These are phyloP conservation scores for Papiliotrema flavescens DNA, from an alignment of 1,284 basidiomycete genomes.

Conservation along the genomic window DNA sequence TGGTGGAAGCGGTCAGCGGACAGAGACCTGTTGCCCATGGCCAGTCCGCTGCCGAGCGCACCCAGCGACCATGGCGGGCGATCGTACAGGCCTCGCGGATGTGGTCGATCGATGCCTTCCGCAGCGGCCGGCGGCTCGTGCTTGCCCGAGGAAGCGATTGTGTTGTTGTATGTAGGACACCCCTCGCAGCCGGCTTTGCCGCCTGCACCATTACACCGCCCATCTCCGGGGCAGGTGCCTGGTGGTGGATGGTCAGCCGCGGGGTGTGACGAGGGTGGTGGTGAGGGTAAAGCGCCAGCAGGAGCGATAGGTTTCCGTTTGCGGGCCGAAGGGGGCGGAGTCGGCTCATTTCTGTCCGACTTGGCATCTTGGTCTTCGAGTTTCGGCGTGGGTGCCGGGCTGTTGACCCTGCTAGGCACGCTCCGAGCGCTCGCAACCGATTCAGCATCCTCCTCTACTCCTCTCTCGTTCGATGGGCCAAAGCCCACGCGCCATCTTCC, in stretches of 20 bases:
- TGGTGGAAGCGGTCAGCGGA: neutral
- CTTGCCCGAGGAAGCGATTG: constrained; percentile 26
- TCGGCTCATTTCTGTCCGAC: neutral
- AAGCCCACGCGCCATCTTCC: constrained; percentile 29
- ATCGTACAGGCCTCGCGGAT: constrained; percentile 12
- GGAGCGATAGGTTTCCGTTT: constrained; percentile 19
- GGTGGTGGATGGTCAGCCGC: constrained; percentile 18
- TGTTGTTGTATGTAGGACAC: constrained; percentile 91
- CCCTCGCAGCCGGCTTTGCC: constrained; percentile 85
- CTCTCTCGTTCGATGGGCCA: constrained; percentile 36
- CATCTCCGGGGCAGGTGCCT: constrained; percentile 91
- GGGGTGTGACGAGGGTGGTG: constrained; percentile 20
- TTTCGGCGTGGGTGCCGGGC: neutral
- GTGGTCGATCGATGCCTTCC: constrained; percentile 41
- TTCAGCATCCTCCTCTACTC: constrained; percentile 22
- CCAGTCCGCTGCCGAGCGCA: neutral
- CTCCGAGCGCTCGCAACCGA: neutral
- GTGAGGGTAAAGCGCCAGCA: constrained; percentile 23
- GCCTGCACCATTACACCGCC: constrained; percentile 90
- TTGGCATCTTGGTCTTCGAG: constrained; percentile 1
- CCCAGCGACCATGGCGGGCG: constrained; percentile 3
- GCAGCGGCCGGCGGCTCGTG: constrained; percentile 6
- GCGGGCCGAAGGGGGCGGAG: constrained; percentile 12
- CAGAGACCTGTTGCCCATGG: neutral
- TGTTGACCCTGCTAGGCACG: constrained; percentile 1